These are phyloP conservation scores for Colletotrichum agaves DNA, from an alignment of 2,329 filamentous ascomycete species.

Conservation along the genomic window DNA sequence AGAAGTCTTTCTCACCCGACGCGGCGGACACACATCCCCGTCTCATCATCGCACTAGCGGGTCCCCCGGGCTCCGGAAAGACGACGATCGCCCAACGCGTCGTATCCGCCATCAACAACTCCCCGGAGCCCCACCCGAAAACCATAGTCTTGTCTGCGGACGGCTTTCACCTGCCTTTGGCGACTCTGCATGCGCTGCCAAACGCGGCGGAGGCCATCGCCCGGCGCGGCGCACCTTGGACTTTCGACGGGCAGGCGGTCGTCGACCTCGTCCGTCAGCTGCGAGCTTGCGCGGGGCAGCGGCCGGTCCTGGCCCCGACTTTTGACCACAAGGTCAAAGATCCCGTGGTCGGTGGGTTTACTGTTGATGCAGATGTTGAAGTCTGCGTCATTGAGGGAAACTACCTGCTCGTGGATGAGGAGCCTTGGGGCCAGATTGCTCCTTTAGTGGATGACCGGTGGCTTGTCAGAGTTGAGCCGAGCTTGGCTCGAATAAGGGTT, in stretches of 20 bases:
- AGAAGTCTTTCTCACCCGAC: not conserved
- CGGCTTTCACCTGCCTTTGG: constrained; percentile 45
- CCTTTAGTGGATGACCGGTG: constrained; percentile 57
- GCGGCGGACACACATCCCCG: constrained; percentile 24
- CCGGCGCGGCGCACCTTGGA: constrained; percentile 46
- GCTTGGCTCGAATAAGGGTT: constrained; percentile 41
- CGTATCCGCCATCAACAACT: constrained; percentile 28
- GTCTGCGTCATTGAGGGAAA: constrained; percentile 59
- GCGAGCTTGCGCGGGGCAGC: constrained; percentile 28
- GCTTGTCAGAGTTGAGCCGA: constrained; percentile 43
- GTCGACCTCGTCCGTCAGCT: constrained; percentile 40
- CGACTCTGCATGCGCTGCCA: constrained; percentile 37
- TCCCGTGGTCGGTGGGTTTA: constrained; percentile 44
- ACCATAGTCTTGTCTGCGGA: constrained; percentile 38
- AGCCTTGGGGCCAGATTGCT: constrained; percentile 57
- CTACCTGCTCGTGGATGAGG: constrained; percentile 57
- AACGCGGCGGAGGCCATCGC: constrained; percentile 42
- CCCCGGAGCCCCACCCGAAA: constrained; percentile 17
- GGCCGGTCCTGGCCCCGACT: constrained; percentile 50
- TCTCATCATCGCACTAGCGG: constrained; percentile 45
- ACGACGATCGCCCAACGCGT: constrained; percentile 42
- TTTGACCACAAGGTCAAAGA: constrained; percentile 64
- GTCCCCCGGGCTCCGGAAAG: constrained; percentile 47
- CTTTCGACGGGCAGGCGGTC: constrained; percentile 44
- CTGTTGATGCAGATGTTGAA: constrained; percentile 14